Conservation (phyloP, 1,284 basidiomycete genomes). For the Coniferiporia sulphurascens region DNA sequence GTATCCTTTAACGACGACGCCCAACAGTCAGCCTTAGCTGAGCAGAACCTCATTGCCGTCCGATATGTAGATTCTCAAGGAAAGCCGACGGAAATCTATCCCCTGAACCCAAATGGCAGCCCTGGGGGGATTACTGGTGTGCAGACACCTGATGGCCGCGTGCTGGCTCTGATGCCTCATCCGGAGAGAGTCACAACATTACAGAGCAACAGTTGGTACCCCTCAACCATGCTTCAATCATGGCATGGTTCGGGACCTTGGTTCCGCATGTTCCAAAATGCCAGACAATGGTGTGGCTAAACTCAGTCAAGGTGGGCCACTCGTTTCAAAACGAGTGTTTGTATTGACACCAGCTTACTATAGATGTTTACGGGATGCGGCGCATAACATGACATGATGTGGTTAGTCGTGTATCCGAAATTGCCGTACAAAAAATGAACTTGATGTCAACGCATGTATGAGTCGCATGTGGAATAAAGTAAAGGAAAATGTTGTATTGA, state of each 20-base stretch:
- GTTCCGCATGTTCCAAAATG: slow-evolving; percentile 95
- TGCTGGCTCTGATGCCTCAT: slow-evolving; percentile 95
- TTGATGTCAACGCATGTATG: too few species aligned
- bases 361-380: too few species aligned
- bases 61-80: slow-evolving; percentile 76
- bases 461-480: too few species aligned
- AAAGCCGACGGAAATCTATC: slow-evolving; percentile 69
- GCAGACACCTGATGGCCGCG: slow-evolving; percentile 79
- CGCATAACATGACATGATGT: too few species aligned
- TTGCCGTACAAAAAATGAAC: too few species aligned
- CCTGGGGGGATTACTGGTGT: slow-evolving; percentile 86
- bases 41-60: slow-evolving; percentile 55
- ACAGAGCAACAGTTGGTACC: slow-evolving; percentile 87
- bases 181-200: slow-evolving; percentile 77
- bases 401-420: too few species aligned
- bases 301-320: background rate
- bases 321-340: background rate
- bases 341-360: background rate
- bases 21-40: slow-evolving; percentile 40
- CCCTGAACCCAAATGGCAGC: slow-evolving; percentile 95
- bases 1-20: slow-evolving; percentile 57
- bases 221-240: slow-evolving; percentile 45
- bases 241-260: slow-evolving; percentile 83
- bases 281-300: slow-evolving; percentile 39
- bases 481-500: too few species aligned